phyloP scores from a whole-genome alignment of 129 eudicot genomes.

The Chrysanthemum makinoi region DNA sequence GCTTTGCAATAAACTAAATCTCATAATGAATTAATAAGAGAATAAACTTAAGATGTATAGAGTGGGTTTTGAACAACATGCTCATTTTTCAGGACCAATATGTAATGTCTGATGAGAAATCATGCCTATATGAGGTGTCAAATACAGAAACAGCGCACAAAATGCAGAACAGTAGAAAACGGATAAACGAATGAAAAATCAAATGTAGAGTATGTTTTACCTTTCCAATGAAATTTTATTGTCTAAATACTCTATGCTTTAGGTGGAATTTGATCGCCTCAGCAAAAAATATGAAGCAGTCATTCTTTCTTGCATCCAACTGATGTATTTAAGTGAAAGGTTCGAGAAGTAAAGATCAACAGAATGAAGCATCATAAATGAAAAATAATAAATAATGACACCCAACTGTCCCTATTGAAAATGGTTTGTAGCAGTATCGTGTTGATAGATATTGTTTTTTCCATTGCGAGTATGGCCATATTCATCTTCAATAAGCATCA shows the following conservation, averaged over 20 bases:
- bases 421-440: slow-evolving; percentile 70
- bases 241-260: slow-evolving; percentile 47
- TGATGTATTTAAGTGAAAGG: slow-evolving; percentile 28
- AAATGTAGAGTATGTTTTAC: slow-evolving; percentile 30
- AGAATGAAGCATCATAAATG: not conserved
- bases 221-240: slow-evolving; percentile 67
- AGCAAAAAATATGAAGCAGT: slow-evolving; percentile 77
- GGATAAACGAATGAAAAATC: too few species aligned
- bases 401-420: slow-evolving; percentile 88
- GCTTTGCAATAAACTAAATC: too few species aligned
- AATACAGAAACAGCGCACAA: too few species aligned
- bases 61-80: too few species aligned
- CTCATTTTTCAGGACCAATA: not conserved
- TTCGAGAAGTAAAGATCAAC: slow-evolving; percentile 11
- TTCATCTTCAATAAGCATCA: slow-evolving; percentile 99
- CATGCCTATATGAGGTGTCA: too few species aligned
- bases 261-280: slow-evolving; percentile 77
- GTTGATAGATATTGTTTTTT: slow-evolving; percentile 89
- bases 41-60: too few species aligned
- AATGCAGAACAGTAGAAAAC: too few species aligned
- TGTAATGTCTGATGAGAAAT: too few species aligned
- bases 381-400: not conserved
- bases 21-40: too few species aligned
- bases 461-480: slow-evolving; percentile 93
- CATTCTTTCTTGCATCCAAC: slow-evolving; percentile 61